Conservation (phyloP, 192 early-diverging fungal genomes). For the Piromyces sp. region DNA sequence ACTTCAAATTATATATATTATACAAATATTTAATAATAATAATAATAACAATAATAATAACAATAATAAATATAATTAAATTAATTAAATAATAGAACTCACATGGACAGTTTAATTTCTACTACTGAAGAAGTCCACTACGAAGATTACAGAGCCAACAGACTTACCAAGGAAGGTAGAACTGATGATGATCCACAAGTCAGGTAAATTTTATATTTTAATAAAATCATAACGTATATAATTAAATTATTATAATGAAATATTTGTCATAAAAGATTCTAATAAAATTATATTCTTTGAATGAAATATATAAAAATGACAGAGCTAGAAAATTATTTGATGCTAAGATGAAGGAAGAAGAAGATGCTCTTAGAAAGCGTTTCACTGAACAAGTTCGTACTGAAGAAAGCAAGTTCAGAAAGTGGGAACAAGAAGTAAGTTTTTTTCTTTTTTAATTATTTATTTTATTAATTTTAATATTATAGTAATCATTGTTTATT, state of each 20-base stretch:
- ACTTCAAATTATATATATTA: too few species aligned
- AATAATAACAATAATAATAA: neutral
- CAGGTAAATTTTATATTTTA: neutral
- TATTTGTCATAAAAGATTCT: too few species aligned
- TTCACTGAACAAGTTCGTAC: constrained; percentile 96
- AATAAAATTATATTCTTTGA: too few species aligned
- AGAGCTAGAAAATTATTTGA: constrained; percentile 62
- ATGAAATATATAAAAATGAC: constrained; percentile 10
- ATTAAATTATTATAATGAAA: too few species aligned
- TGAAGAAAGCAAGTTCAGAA: constrained; percentile 94
- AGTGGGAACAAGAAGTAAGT: constrained; percentile 83
- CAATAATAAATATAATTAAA: neutral
- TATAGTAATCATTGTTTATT: too few species aligned
- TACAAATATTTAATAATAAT: too few species aligned
- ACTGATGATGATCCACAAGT: constrained; percentile 42
- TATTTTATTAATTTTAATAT: neutral
- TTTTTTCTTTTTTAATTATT: constrained; percentile 12
- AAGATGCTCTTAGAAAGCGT: constrained; percentile 81
- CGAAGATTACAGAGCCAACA: constrained; percentile 72
- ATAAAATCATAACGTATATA: too few species aligned
- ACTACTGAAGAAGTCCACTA: constrained; percentile 92
- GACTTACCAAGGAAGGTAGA: constrained; percentile 58
- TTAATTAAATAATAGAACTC: constrained; percentile 28
- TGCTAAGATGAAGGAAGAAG: constrained; percentile 95
- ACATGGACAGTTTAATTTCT: constrained; percentile 89